Base-by-base conservation (phyloP, 257 asterid species). In the Scutellaria barbata region DNA sequence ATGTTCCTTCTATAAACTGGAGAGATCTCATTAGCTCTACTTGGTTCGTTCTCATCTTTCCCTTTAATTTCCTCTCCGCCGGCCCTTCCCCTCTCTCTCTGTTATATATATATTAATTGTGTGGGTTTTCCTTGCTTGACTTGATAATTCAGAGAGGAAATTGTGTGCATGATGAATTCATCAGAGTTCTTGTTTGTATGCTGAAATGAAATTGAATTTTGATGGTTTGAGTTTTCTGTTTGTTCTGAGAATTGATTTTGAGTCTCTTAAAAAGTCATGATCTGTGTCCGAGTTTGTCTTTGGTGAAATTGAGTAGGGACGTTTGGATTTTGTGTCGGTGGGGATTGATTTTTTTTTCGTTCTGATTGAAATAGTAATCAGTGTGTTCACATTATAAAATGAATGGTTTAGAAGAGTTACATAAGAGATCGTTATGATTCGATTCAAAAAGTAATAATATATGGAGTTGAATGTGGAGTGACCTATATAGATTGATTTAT, bases 1-100 rank as follows among this genome's bases (percentile, higher is more conserved):
- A 85, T 47, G 87, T 89, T 74, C 85, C 94, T 72, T 74, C 85
- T 22, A 88, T 88, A 0, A 89, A 84, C 66, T 89, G 94, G 96
- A 87, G 86, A 73, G 96, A 84, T 65, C 82, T 89, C 68, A 84
- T 85, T 77, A 87, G 63, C 56, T 89, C 96, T 66, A 84, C 85
- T 52, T 89, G 96, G 96, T 89, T 13, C 47, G 89, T 67, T 30
- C 48, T 62, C 56, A 3, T 74, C 71, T 55, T 69, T 54, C 51
- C 66, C 30, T 0, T 8, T 8, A n/a, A n/a, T n/a, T n/a, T n/a
- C n/a, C n/a, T n/a, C n/a, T n/a, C n/a, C n/a, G n/a, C n/a, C n/a
- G n/a, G n/a, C 35, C 22, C 51, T 43, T 11, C 6, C 7, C 18
- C 60, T 7, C 4, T n/a, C n/a, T 33, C 8, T 45, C n/a, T 16